Conservation (phyloP, 805 yeast genomes). For the Jamesozyma lodderae region DNA sequence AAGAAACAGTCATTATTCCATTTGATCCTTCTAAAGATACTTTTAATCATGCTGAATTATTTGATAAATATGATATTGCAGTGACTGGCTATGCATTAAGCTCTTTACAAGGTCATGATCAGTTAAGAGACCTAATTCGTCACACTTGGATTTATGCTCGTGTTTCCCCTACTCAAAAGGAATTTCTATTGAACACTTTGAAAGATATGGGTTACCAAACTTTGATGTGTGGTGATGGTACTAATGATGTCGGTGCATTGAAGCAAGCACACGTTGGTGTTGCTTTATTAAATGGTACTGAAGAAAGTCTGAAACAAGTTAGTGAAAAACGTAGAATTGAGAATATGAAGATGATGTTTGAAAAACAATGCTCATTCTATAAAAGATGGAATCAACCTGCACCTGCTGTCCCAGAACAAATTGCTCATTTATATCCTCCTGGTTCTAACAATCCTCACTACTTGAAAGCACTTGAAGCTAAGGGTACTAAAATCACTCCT, state of each 20-base stretch:
- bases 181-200: constrained; percentile 72
- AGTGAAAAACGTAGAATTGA: constrained; percentile 71
- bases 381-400: constrained; percentile 73
- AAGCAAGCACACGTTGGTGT: constrained; percentile 98
- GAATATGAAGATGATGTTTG: constrained; percentile 56
- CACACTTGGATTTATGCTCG: constrained; percentile 97
- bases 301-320: constrained; percentile 81
- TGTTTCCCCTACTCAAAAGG: constrained; percentile 94
- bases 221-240: constrained; percentile 99
- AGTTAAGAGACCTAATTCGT: constrained; percentile 63
- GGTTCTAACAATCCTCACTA: constrained; percentile 88
- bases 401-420: constrained; percentile 73
- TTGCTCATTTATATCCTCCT: constrained; percentile 95
- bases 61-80: constrained; percentile 72
- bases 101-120: constrained; percentile 55
- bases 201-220: constrained; percentile 88
- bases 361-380: constrained; percentile 75
- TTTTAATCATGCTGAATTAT: constrained; percentile 36
- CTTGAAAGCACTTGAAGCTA: constrained; percentile 72
- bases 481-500: constrained; percentile 71
- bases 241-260: constrained; percentile 98
- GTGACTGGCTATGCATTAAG: constrained; percentile 85
- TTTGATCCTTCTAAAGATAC: constrained; percentile 44
- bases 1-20: constrained; percentile 64
- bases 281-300: constrained; percentile 95